Evolutionary conservation across 345 rosid species (phyloP).

Genomic region (Mangifera indica): DNA sequence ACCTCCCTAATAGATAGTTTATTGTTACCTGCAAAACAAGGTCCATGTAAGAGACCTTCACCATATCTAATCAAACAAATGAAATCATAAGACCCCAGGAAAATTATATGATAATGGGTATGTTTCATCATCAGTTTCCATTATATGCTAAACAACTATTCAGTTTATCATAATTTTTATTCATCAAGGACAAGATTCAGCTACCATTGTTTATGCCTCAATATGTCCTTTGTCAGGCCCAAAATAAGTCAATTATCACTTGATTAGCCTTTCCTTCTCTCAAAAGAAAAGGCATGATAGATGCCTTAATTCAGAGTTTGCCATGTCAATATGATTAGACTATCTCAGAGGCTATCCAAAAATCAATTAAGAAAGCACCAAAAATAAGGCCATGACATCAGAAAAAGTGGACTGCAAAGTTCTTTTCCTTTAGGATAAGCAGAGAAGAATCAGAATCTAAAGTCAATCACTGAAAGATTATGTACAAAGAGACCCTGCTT

Average conservation of each 20-base stretch:
- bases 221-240: neutral
- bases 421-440: neutral
- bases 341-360: neutral
- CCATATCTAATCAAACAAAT: neutral
- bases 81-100: neutral
- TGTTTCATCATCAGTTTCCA: neutral
- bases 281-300: neutral
- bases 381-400: neutral
- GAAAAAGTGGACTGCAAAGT: neutral
- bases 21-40: conserved; percentile 75
- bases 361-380: neutral
- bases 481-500: too few relatives aligned
- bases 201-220: neutral
- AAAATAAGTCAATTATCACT: neutral
- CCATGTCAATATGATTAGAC: neutral
- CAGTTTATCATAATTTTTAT: neutral
- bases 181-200: neutral
- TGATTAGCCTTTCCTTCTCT: neutral
- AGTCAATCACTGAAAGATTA: too few relatives aligned
- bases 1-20: conserved; percentile 74
- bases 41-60: neutral
- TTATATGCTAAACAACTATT: neutral
- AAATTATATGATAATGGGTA: neutral
- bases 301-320: neutral
- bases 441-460: too few relatives aligned